Evolutionary conservation across 2,329 filamentous ascomycete genomes (phyloP).

Genomic region (Setomelanomma holmii): DNA sequence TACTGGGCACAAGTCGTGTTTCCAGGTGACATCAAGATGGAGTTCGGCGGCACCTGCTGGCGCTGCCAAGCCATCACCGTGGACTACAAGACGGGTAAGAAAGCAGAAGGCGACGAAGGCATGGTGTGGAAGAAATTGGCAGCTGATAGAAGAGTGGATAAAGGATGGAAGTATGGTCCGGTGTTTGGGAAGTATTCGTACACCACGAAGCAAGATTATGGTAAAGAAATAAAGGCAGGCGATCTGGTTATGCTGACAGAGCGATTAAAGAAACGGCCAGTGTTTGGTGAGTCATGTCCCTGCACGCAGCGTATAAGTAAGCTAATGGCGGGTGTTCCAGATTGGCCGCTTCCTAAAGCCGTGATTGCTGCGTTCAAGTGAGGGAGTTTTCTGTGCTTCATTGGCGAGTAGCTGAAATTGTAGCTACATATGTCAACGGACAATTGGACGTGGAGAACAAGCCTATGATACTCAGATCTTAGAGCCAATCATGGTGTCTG

Average conservation of each 20-base stretch:
- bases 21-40: constrained; percentile 34
- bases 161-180: constrained; percentile 69
- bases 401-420: no score
- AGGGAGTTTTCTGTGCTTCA: background rate
- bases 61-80: constrained; percentile 75
- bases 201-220: constrained; percentile 7
- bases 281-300: constrained; percentile 9
- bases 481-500: background rate
- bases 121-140: constrained; percentile 72
- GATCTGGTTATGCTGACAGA: constrained; percentile 11
- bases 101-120: constrained; percentile 64
- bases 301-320: background rate
- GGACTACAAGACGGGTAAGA: constrained; percentile 70
- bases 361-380: constrained; percentile 6
- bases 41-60: constrained; percentile 63
- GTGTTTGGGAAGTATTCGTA: constrained; percentile 64
- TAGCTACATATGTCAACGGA: no score
- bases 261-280: constrained; percentile 7
- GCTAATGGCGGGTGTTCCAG: background rate
- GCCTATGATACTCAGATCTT: constrained; percentile 11
- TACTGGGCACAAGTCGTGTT: constrained; percentile 71
- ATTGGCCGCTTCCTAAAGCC: constrained; percentile 4
- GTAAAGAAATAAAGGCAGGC: constrained; percentile 3
- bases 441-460: no score
- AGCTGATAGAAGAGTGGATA: constrained; percentile 73